A percentile compares a stretch with the other conserved stretches of the same genome.
phyloP scores from a whole-genome alignment of 129 eudicot genomes.

The Helianthus tuberosus region DNA sequence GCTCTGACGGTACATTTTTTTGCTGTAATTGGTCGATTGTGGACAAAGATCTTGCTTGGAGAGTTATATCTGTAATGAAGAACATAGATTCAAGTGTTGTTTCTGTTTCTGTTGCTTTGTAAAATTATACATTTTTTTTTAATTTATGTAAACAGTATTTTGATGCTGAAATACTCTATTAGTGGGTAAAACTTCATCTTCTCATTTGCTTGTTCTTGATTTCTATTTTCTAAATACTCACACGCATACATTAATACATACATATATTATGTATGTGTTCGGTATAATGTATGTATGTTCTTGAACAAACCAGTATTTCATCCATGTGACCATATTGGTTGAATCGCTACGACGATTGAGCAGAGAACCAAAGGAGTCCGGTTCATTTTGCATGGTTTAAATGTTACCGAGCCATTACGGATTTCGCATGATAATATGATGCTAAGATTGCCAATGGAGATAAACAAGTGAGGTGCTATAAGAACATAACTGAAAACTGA shows the following conservation, averaged over 20 bases:
- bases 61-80: conserved; percentile 51
- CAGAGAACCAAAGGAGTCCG: too few relatives aligned
- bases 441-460: too few relatives aligned
- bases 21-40: conserved; percentile 65
- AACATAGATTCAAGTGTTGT: conserved; percentile 32
- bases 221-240: not conserved
- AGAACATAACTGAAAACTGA: not conserved
- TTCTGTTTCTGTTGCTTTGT: conserved; percentile 20
- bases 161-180: not conserved
- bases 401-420: too few relatives aligned
- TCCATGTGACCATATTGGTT: too few relatives aligned
- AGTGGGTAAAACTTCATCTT: not conserved
- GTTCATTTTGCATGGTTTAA: too few relatives aligned
- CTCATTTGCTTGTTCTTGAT: not conserved
- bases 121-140: not conserved
- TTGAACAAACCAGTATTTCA: too few relatives aligned
- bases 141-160: not conserved
- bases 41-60: conserved; percentile 67
- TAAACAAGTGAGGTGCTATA: not conserved
- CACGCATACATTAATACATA: not conserved
- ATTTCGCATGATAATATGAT: too few relatives aligned
- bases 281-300: too few relatives aligned
- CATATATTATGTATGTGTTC: too few relatives aligned
- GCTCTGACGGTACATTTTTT: conserved; percentile 28
- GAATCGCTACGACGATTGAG: too few relatives aligned